Evolutionary conservation across 1,284 basidiomycete species (phyloP).

Genomic region (Ceratobasidium sp.): DNA sequence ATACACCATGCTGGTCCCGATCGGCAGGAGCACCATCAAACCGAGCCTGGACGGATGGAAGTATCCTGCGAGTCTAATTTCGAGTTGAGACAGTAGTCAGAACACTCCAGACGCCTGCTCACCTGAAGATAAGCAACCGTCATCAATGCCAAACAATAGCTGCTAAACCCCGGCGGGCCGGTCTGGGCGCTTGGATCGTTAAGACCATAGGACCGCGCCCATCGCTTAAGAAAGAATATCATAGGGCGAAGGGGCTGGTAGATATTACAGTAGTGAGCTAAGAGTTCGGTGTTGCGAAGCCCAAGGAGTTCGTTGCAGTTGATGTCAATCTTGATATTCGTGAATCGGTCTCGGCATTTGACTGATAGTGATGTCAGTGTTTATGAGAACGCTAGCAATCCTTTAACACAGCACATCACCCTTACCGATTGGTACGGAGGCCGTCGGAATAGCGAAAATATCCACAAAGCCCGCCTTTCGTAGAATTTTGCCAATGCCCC

Average conservation of each 20-base stretch:
- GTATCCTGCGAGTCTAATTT: conserved; percentile 59
- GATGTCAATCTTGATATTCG: conserved; percentile 66
- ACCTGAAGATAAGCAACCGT: conserved; percentile 71
- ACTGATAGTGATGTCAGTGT: conserved; percentile 58
- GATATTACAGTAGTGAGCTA: conserved; percentile 65
- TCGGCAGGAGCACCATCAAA: conserved; percentile 52
- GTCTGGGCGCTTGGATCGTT: conserved; percentile 61
- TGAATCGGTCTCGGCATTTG: conserved; percentile 66
- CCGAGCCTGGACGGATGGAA: conserved; percentile 69
- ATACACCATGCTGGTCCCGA: conserved; percentile 57
- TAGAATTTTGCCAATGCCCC: conserved; percentile 52
- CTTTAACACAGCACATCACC: conserved; percentile 8
- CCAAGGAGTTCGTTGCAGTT: conserved; percentile 74
- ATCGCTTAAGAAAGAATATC: conserved; percentile 66
- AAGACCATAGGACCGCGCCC: conserved; percentile 67
- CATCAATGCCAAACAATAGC: conserved; percentile 72
- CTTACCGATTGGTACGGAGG: conserved; percentile 69
- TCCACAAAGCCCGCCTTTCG: conserved; percentile 59
- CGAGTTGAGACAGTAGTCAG: background rate
- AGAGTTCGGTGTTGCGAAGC: conserved; percentile 65
- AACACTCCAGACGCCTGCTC: conserved; percentile 44
- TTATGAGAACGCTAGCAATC: conserved; percentile 9
- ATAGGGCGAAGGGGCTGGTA: conserved; percentile 62
- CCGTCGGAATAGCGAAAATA: conserved; percentile 57
- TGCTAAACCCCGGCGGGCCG: conserved; percentile 64